A percentile compares a stretch with the other conserved stretches of the same genome.
phyloP scores from a whole-genome alignment of 1,139 yeast species.

The Geotrichum reessii region DNA sequence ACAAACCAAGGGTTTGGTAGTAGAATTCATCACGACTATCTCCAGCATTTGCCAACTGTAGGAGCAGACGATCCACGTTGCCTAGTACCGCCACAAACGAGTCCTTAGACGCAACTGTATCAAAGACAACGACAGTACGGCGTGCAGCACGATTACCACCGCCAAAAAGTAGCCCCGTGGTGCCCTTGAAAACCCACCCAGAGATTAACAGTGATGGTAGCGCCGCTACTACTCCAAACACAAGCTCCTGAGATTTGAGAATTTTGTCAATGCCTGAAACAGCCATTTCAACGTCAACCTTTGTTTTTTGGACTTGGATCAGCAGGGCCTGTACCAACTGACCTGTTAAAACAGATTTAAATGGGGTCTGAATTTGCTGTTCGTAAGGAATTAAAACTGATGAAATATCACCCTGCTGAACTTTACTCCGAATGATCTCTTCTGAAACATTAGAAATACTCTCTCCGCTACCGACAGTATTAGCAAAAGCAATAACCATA shows the following conservation, averaged over 20 bases:
- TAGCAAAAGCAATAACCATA: slow-evolving; percentile 74
- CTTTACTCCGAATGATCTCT: slow-evolving; percentile 32
- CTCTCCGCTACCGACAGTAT: slow-evolving; percentile 13
- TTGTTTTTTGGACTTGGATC: slow-evolving; percentile 89
- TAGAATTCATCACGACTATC: slow-evolving; percentile 43
- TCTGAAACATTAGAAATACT: slow-evolving; percentile 27
- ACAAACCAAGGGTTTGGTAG: slow-evolving; percentile 31
- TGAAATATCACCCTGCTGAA: slow-evolving; percentile 65
- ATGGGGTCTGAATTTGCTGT: slow-evolving; percentile 62
- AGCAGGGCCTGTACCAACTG: slow-evolving; percentile 67
- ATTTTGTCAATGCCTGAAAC: slow-evolving; percentile 85
- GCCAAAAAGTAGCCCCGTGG: slow-evolving; percentile 27
- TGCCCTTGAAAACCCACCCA: slow-evolving; percentile 39
- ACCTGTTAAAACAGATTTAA: slow-evolving; percentile 59
- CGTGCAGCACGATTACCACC: slow-evolving; percentile 43
- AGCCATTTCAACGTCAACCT: slow-evolving; percentile 91
- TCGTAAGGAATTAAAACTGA: slow-evolving; percentile 78
- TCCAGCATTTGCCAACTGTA: neutral
- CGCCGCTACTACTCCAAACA: slow-evolving; percentile 84
- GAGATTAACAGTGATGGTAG: slow-evolving; percentile 49
- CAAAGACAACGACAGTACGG: neutral
- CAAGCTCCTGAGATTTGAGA: slow-evolving; percentile 83
- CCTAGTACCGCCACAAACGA: slow-evolving; percentile 1
- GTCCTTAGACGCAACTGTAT: neutral
- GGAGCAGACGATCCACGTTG: slow-evolving; percentile 19